Evolutionary conservation across 1,139 yeast genomes (phyloP), one percentile per base, ranked within the genome.

Genomic region (Diutina catenulata): DNA sequence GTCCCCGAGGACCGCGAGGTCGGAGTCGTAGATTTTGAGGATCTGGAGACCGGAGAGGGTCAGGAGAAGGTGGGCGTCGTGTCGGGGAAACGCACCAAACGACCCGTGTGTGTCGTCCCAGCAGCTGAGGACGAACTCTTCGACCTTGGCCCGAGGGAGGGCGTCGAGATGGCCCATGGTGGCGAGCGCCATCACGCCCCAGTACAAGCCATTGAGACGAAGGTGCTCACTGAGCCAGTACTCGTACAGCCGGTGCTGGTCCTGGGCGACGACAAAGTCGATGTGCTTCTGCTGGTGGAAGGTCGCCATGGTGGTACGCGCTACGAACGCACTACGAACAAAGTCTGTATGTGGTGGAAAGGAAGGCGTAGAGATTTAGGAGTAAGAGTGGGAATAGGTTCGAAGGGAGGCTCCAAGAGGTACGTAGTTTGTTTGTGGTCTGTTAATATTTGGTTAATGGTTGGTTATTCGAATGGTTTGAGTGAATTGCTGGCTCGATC

Each of bases 181-280:
- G 38, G 74, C 72, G 28, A 88, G 59, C 0, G 96, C 86, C 13
- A 82, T 79, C 5, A 86, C 63, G 0, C 96, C 98, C 99, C 99
- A 91, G 55, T 93, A 91, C 2, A 93, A 66, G 5, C 98, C 98
- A 50, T 83, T 86, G 68, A 91, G 60, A 32, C 96, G 69, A 39
- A 91, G 66, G 55, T 91, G 97, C 51, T 93, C 97, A 20, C 87
- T 74, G 40, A 88, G 60, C 93, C 95, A 87, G 57, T 86, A 88
- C 49, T 82, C 93, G 40, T 80, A 70, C 5, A 64, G 50, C 37
- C 59, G 54, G 41, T 61, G 47, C 11, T 57, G 41, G 20, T 47
- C 38, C 15, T 48, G 53, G 6, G 65, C 59, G 47, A 66, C 69
- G 37, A 65, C 64, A 19, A 57, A 57, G 23, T 57, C 47, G 21